Evolutionary conservation across 441 rosid species (phyloP).

Genomic region (Croton laevigatus): DNA sequence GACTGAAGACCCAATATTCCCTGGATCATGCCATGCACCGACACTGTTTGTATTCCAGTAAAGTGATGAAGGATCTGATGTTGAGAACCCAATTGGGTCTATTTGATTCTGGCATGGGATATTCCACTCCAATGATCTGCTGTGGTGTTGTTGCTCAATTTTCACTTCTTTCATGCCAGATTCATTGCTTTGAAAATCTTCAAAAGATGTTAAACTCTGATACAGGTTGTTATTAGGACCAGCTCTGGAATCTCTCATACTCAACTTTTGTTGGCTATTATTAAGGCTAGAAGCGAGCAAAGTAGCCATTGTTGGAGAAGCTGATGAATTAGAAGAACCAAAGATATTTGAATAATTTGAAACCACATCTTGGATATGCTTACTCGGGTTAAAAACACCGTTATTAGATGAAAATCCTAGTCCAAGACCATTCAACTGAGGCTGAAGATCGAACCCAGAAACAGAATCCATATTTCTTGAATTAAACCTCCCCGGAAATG

Average conservation of each 20-base stretch:
- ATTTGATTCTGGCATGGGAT: slow-evolving; percentile 42
- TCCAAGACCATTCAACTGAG: slow-evolving; percentile 41
- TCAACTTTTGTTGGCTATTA: slow-evolving; percentile 36
- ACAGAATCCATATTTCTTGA: slow-evolving; percentile 26
- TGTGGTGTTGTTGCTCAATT: slow-evolving; percentile 39
- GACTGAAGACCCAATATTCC: slow-evolving; percentile 53
- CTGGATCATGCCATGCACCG: slow-evolving; percentile 54
- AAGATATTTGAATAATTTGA: slow-evolving; percentile 33
- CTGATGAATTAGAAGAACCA: slow-evolving; percentile 32
- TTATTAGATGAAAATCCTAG: slow-evolving; percentile 46
- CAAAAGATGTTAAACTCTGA: slow-evolving; percentile 29
- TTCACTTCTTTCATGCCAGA: slow-evolving; percentile 37
- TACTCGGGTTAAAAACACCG: slow-evolving; percentile 26
- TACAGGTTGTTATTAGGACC: slow-evolving; percentile 22
- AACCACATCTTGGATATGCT: slow-evolving; percentile 38
- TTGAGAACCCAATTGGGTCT: slow-evolving; percentile 39
- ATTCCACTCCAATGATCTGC: slow-evolving; percentile 39
- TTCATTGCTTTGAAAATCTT: slow-evolving; percentile 36
- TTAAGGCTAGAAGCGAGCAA: slow-evolving; percentile 45
- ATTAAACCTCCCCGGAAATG: slow-evolving; percentile 40
- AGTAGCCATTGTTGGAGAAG: slow-evolving; percentile 41
- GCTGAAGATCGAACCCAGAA: slow-evolving; percentile 41
- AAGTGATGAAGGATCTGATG: slow-evolving; percentile 40
- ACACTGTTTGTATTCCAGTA: slow-evolving; percentile 40
- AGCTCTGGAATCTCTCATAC: slow-evolving; percentile 26